phyloP scores from a whole-genome alignment of 2,329 filamentous ascomycete genomes.

The Phaeophleospora eucalypticola region DNA sequence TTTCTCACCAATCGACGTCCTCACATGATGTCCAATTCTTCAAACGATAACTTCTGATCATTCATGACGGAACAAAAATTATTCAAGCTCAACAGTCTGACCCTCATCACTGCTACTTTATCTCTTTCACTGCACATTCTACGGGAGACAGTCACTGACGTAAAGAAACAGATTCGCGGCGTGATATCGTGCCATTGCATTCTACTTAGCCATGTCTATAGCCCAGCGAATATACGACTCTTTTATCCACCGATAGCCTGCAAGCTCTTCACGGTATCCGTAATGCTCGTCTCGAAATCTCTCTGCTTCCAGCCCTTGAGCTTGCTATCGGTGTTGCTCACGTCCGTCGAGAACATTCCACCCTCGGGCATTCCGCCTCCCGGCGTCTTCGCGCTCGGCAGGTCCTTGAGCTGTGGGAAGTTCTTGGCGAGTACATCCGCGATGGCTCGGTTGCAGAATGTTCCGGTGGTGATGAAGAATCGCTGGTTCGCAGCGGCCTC shows the following conservation, averaged over 20 bases:
- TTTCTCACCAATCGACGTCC: neutral
- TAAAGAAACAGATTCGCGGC: neutral
- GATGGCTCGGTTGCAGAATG: conserved; percentile 59
- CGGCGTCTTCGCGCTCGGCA: conserved; percentile 42
- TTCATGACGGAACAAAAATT: conserved; percentile 27
- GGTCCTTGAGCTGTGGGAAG: conserved; percentile 51
- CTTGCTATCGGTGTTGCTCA: conserved; percentile 47
- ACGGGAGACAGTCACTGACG: neutral
- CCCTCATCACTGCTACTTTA: conserved; percentile 4
- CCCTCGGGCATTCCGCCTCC: conserved; percentile 46
- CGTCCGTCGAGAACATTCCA: conserved; percentile 55
- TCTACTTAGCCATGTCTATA: neutral
- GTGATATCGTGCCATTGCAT: neutral
- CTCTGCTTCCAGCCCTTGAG: conserved; percentile 59
- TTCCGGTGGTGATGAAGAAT: conserved; percentile 59
- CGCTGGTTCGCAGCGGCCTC: conserved; percentile 57
- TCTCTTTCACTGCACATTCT: neutral
- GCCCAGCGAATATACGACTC: neutral
- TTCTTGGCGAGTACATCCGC: conserved; percentile 53
- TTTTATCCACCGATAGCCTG: conserved; percentile 49
- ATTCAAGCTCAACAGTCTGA: conserved; percentile 57
- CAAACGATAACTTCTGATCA: neutral
- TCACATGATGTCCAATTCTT: neutral
- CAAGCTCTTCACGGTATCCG: conserved; percentile 61
- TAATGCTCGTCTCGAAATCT: conserved; percentile 55